phyloP scores from a whole-genome alignment of 2,329 filamentous ascomycete species.

The Phialocephala sp. region DNA sequence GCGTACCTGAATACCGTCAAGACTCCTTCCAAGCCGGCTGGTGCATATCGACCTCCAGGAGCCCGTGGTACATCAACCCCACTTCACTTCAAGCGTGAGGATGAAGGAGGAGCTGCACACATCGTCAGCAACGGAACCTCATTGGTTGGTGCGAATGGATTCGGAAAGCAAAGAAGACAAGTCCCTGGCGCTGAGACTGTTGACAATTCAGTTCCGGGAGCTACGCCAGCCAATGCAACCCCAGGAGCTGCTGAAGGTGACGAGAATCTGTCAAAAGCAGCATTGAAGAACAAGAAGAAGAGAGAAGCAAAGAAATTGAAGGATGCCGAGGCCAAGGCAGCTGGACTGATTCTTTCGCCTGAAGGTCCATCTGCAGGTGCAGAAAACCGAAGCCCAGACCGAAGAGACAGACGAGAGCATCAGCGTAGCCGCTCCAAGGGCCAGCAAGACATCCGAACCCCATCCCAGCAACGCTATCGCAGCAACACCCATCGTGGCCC shows the following conservation, averaged over 20 bases:
- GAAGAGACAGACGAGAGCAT: conserved; percentile 59
- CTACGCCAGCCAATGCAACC: conserved; percentile 66
- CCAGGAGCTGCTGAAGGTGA: conserved; percentile 65
- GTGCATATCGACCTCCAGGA: conserved; percentile 93
- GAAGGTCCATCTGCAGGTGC: conserved; percentile 26
- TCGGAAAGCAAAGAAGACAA: conserved; percentile 72
- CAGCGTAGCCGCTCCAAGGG: conserved; percentile 58
- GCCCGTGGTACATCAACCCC: conserved; percentile 89
- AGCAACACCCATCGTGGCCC: conserved; percentile 53
- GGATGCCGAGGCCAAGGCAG: conserved; percentile 70
- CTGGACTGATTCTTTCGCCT: conserved; percentile 45
- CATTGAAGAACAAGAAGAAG: conserved; percentile 98
- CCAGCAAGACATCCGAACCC: conserved; percentile 51
- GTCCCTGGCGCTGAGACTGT: conserved; percentile 86
- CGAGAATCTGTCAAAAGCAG: conserved; percentile 80
- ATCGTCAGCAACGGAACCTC: conserved; percentile 78
- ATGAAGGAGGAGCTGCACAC: conserved; percentile 91
- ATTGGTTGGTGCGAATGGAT: conserved; percentile 73
- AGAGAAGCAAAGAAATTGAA: conserved; percentile 90
- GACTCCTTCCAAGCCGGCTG: conserved; percentile 95
- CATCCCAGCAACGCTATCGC: conserved; percentile 55
- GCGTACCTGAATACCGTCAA: conserved; percentile 86
- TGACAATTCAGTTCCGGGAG: conserved; percentile 69
- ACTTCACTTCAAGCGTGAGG: conserved; percentile 95
- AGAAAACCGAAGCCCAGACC: conserved; percentile 42